Evolutionary conservation across 148 eudicot genomes (phyloP).

Genomic region (Salicornia ramosissima): DNA sequence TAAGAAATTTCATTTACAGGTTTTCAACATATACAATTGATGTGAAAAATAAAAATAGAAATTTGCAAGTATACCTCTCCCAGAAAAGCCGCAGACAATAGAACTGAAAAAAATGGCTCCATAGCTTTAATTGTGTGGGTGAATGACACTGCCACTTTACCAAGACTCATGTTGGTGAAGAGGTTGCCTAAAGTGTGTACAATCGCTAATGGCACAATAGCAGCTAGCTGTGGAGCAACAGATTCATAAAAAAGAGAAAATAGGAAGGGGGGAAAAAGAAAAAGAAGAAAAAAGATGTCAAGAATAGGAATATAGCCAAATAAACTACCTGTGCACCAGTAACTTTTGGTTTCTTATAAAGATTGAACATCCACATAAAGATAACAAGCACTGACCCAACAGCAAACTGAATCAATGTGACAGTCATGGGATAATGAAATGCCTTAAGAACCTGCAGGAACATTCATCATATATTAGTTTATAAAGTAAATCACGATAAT

Average conservation of each 20-base stretch:
- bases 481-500: background rate
- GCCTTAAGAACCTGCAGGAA: slow-evolving; percentile 73
- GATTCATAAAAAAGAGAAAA: slow-evolving; percentile 1
- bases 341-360: slow-evolving; percentile 74
- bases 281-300: background rate
- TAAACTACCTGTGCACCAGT: slow-evolving; percentile 62
- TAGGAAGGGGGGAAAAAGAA: background rate
- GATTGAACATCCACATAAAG: slow-evolving; percentile 76
- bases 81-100: slow-evolving; percentile 65
- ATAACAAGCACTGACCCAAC: slow-evolving; percentile 65
- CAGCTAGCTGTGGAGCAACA: slow-evolving; percentile 56
- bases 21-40: background rate
- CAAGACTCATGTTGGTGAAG: slow-evolving; percentile 92
- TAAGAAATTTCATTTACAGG: background rate
- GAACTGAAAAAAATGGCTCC: slow-evolving; percentile 96
- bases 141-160: slow-evolving; percentile 90
- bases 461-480: background rate
- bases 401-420: slow-evolving; percentile 72
- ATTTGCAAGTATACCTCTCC: slow-evolving; percentile 55
- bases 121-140: slow-evolving; percentile 95
- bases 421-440: slow-evolving; percentile 66
- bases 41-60: background rate
- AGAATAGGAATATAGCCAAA: background rate
- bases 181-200: slow-evolving; percentile 86
- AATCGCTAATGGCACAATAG: slow-evolving; percentile 73